A percentile compares a stretch with the other conserved stretches of the same genome.
phyloP scores from a whole-genome alignment of 2,329 filamentous ascomycete species.

The Fusarium odoratissimum region DNA sequence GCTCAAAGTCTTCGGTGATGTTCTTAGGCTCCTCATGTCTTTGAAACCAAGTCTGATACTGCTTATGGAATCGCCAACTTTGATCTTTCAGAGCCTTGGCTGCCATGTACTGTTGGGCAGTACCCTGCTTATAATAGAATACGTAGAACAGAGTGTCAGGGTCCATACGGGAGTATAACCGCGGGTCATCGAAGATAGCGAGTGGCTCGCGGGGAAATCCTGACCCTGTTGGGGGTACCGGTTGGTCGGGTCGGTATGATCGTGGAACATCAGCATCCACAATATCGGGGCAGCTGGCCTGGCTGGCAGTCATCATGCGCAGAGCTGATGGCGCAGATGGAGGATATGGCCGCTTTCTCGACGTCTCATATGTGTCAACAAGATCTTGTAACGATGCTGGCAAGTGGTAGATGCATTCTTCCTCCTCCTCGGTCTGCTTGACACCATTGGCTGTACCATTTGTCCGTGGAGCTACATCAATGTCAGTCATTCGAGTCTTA shows the following conservation, averaged over 20 bases:
- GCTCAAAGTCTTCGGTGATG: constrained; percentile 98
- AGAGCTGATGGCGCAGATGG: constrained; percentile 74
- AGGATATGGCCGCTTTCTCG: constrained; percentile 75
- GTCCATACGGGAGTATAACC: constrained; percentile 89
- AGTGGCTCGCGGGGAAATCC: constrained; percentile 96
- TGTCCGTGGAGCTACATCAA: constrained; percentile 53
- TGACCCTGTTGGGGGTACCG: constrained; percentile 77
- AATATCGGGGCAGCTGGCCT: constrained; percentile 78
- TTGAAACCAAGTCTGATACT: constrained; percentile 99
- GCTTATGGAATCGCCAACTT: constrained; percentile 99
- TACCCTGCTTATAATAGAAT: constrained; percentile 98
- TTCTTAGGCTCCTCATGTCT: constrained; percentile 97
- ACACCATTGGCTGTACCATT: constrained; percentile 66
- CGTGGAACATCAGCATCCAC: constrained; percentile 84
- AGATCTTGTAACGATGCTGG: constrained; percentile 90
- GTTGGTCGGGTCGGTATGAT: constrained; percentile 85
- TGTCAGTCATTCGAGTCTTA: constrained; percentile 15
- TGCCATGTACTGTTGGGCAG: constrained; percentile 93
- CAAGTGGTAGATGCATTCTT: constrained; percentile 92
- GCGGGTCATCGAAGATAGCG: constrained; percentile 88
- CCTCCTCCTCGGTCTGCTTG: constrained; percentile 61
- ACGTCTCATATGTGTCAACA: constrained; percentile 88
- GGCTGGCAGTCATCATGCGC: constrained; percentile 80
- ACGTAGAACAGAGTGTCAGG: constrained; percentile 98
- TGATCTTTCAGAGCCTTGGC: constrained; percentile 98